phyloP scores from a whole-genome alignment of 2,329 filamentous ascomycete genomes.

The Fusarium hostae region DNA sequence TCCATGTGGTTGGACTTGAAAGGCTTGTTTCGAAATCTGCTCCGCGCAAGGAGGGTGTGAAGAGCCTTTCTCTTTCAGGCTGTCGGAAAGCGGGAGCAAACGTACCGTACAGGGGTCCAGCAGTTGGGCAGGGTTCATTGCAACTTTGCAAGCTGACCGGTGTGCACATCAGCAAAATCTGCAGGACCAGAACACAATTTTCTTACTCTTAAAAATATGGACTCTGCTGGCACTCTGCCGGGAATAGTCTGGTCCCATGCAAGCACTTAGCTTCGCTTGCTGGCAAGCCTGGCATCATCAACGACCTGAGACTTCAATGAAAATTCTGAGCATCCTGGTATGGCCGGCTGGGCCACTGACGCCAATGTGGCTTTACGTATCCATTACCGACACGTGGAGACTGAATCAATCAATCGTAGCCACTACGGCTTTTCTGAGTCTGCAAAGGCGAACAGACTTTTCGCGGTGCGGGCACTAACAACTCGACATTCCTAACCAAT shows the following conservation, averaged over 20 bases:
- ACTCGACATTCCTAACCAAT: conserved; percentile 16
- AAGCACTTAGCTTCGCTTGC: conserved; percentile 31
- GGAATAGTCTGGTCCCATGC: conserved; percentile 31
- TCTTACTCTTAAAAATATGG: conserved; percentile 2
- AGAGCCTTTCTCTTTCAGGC: background rate
- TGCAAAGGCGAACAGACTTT: conserved; percentile 28
- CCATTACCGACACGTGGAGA: conserved; percentile 31
- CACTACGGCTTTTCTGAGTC: conserved; percentile 22
- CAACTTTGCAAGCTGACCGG: conserved; percentile 14
- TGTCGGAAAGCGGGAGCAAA: conserved; percentile 15
- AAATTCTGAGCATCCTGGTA: conserved; percentile 28
- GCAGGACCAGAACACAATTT: conserved; percentile 12
- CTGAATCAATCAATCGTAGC: conserved; percentile 23
- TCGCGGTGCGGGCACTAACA: conserved; percentile 25
- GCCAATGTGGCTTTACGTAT: conserved; percentile 24
- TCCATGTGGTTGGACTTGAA: conserved; percentile 54
- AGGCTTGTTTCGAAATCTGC: conserved; percentile 46
- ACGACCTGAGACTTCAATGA: conserved; percentile 25
- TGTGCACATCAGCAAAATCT: conserved; percentile 19
- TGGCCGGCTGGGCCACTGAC: conserved; percentile 13
- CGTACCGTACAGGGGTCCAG: conserved; percentile 4
- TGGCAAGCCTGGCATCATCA: background rate
- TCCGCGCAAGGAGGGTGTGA: conserved; percentile 22
- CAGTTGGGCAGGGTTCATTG: conserved; percentile 7
- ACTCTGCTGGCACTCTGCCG: background rate